Conservation (phyloP, 805 yeast genomes). For the Zygoascus bituminiphila region DNA sequence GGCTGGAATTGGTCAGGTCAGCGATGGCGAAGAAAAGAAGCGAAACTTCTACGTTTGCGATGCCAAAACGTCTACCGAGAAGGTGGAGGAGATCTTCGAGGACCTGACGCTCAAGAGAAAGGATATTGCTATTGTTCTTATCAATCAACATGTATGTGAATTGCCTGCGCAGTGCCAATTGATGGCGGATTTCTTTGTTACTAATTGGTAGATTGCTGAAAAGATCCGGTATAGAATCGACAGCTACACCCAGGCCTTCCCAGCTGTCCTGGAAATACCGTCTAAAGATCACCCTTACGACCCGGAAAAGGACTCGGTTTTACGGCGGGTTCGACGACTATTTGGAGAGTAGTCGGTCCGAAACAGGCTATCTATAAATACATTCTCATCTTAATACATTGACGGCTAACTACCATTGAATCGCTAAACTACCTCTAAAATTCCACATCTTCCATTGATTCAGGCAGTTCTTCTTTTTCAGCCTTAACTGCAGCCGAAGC, state of each 20-base stretch:
- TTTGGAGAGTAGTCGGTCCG: slow-evolving; percentile 71
- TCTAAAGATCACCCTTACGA: slow-evolving; percentile 97
- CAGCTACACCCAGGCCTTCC: slow-evolving; percentile 80
- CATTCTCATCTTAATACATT: not conserved
- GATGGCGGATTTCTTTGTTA: too few species aligned
- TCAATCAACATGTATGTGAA: slow-evolving; percentile 67
- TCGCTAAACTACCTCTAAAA: not conserved
- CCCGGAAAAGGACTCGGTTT: slow-evolving; percentile 94
- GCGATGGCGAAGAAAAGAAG: slow-evolving; percentile 39
- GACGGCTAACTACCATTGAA: not conserved
- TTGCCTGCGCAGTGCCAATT: not conserved
- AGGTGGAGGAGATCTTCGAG: slow-evolving; percentile 66
- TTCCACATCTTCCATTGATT: slow-evolving; percentile 3
- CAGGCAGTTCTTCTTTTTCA: slow-evolving; percentile 12
- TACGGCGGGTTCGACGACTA: slow-evolving; percentile 87
- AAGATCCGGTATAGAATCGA: slow-evolving; percentile 77
- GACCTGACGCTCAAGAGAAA: slow-evolving; percentile 65
- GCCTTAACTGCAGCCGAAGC: slow-evolving; percentile 14
- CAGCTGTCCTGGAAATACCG: slow-evolving; percentile 94
- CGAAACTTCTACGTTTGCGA: slow-evolving; percentile 84
- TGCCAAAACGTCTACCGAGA: slow-evolving; percentile 67
- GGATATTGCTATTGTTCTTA: slow-evolving; percentile 86
- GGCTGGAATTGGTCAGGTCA: slow-evolving; percentile 91
- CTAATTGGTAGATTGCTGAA: slow-evolving; percentile 56
- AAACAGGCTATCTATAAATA: not conserved